Conservation (phyloP, 2,329 filamentous ascomycete species). For the Alternaria sp. region DNA sequence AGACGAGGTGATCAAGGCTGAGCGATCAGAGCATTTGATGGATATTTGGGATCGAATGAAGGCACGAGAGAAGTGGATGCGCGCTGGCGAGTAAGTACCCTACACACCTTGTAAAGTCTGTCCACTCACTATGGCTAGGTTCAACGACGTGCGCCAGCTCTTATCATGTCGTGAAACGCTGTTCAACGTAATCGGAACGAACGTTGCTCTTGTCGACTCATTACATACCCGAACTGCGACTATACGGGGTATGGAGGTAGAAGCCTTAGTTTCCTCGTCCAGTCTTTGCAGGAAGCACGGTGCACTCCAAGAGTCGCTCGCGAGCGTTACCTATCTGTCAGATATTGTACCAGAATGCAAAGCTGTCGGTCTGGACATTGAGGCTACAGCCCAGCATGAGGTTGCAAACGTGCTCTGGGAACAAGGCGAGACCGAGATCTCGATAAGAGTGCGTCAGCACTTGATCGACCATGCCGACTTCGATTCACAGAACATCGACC, state of each 20-base stretch:
- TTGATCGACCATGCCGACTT: constrained; percentile 56
- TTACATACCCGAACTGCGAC: constrained; percentile 69
- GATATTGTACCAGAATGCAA: constrained; percentile 76
- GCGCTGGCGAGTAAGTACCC: constrained; percentile 72
- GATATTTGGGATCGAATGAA: constrained; percentile 70
- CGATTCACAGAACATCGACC: constrained; percentile 40
- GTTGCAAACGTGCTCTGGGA: constrained; percentile 93
- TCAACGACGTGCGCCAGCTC: constrained; percentile 80
- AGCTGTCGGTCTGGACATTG: constrained; percentile 76
- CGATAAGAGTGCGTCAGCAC: constrained; percentile 85
- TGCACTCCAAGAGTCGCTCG: constrained; percentile 84
- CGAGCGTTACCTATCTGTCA: constrained; percentile 82
- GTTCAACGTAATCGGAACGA: constrained; percentile 79
- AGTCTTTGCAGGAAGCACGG: constrained; percentile 80
- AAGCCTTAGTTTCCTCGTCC: constrained; percentile 78
- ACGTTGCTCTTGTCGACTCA: constrained; percentile 67
- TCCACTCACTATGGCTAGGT: constrained; percentile 61
- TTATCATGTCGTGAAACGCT: constrained; percentile 84
- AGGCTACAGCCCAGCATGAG: constrained; percentile 80
- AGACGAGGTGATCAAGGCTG: constrained; percentile 75
- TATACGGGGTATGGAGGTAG: constrained; percentile 75
- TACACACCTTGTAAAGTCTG: background rate
- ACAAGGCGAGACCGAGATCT: constrained; percentile 86
- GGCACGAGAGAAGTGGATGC: constrained; percentile 78
- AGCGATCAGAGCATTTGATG: constrained; percentile 67